phyloP scores from a whole-genome alignment of 1,139 yeast genomes.

The Yamadazyma dushanensis region DNA sequence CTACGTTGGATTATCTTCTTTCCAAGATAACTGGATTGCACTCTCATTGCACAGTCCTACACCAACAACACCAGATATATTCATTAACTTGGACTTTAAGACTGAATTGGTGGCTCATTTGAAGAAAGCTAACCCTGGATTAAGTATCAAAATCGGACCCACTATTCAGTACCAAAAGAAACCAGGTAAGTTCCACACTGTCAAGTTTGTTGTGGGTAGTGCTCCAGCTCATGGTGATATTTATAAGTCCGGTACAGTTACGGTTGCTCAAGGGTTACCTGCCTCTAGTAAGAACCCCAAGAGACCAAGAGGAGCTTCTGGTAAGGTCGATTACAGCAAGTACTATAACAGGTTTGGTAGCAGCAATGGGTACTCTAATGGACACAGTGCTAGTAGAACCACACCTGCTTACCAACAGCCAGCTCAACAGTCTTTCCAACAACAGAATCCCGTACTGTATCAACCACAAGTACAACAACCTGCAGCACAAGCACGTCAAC shows the following conservation, averaged over 20 bases:
- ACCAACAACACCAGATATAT: slow-evolving; percentile 68
- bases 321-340: slow-evolving; percentile 45
- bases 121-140: slow-evolving; percentile 58
- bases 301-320: slow-evolving; percentile 56
- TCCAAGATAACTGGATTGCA: slow-evolving; percentile 94
- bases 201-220: slow-evolving; percentile 61
- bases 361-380: slow-evolving; percentile 12
- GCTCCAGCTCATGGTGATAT: slow-evolving; percentile 63
- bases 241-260: slow-evolving; percentile 88
- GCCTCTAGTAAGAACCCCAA: slow-evolving; percentile 67
- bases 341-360: slow-evolving; percentile 40
- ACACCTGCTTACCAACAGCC: too few species aligned
- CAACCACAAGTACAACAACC: slow-evolving; percentile 4
- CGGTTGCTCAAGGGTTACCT: slow-evolving; percentile 79
- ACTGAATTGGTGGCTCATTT: slow-evolving; percentile 85
- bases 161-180: slow-evolving; percentile 85
- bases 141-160: slow-evolving; percentile 67
- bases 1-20: slow-evolving; percentile 66
- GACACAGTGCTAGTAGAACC: slow-evolving; percentile 3
- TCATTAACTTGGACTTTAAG: slow-evolving; percentile 79
- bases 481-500: slow-evolving; percentile 7
- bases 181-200: slow-evolving; percentile 76
- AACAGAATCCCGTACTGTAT: too few species aligned
- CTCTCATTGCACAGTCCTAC: slow-evolving; percentile 56
- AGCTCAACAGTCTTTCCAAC: background rate